phyloP scores from a whole-genome alignment of 1,284 basidiomycete genomes.

The Boletus mariae region DNA sequence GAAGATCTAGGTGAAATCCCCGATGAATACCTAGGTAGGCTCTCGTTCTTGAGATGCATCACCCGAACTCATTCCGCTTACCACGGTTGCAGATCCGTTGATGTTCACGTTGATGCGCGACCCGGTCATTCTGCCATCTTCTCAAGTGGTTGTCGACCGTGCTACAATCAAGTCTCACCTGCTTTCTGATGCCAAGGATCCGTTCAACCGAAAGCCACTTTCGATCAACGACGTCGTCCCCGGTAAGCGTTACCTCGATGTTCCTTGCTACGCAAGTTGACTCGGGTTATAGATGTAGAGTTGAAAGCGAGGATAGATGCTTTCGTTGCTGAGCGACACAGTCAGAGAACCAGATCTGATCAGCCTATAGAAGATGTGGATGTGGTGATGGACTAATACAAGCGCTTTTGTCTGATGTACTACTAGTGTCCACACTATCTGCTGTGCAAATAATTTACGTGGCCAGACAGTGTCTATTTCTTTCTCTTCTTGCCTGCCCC shows the following conservation, averaged over 20 bases:
- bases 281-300: slow-evolving; percentile 44
- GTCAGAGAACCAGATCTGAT: slow-evolving; percentile 30
- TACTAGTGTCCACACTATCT: slow-evolving; percentile 2
- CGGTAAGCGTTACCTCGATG: slow-evolving; percentile 37
- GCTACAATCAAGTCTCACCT: slow-evolving; percentile 95
- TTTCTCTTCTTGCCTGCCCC: slow-evolving; percentile 32
- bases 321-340: slow-evolving; percentile 51
- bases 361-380: slow-evolving; percentile 33
- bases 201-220: slow-evolving; percentile 84
- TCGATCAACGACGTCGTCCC: slow-evolving; percentile 78
- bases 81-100: slow-evolving; percentile 65
- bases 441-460: slow-evolving; percentile 4
- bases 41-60: background rate
- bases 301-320: slow-evolving; percentile 62
- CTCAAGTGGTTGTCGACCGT: slow-evolving; percentile 78
- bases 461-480: slow-evolving; percentile 19
- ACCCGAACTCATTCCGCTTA: background rate
- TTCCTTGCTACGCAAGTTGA: slow-evolving; percentile 7
- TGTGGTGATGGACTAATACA: slow-evolving; percentile 25
- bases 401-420: slow-evolving; percentile 5
- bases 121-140: slow-evolving; percentile 89
- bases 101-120: slow-evolving; percentile 96
- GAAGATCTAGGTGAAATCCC: slow-evolving; percentile 93
- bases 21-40: slow-evolving; percentile 89
- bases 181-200: slow-evolving; percentile 87